A percentile compares a stretch with the other conserved stretches of the same genome.
Evolutionary conservation across 129 eudicot genomes (phyloP).

Genomic region (Centella asiatica): DNA sequence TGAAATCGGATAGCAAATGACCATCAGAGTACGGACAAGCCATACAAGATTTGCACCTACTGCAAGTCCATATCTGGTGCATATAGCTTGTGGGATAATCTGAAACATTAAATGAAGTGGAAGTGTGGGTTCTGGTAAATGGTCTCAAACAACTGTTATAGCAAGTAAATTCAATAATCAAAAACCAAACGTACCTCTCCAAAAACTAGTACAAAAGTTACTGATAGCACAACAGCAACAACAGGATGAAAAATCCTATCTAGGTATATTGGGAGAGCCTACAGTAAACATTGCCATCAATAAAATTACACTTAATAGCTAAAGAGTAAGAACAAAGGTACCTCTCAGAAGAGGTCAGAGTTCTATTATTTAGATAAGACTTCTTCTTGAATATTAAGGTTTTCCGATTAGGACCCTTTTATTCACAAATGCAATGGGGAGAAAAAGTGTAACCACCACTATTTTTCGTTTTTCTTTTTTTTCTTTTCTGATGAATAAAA

Average conservation of each 20-base stretch:
- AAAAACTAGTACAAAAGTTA: constrained; percentile 83
- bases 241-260: constrained; percentile 80
- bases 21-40: constrained; percentile 84
- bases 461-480: too few relatives aligned
- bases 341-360: background rate
- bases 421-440: background rate
- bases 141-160: background rate
- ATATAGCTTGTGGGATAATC: constrained; percentile 96
- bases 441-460: too few relatives aligned
- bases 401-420: background rate
- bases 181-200: constrained; percentile 65
- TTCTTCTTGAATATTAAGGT: too few relatives aligned
- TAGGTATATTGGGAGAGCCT: constrained; percentile 96
- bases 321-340: background rate
- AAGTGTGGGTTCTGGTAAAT: constrained; percentile 16
- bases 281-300: constrained; percentile 15
- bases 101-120: constrained; percentile 10
- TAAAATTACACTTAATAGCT: background rate
- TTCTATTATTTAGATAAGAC: too few relatives aligned
- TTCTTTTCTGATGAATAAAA: too few relatives aligned
- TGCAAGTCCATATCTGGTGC: constrained; percentile 90
- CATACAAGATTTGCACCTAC: constrained; percentile 89
- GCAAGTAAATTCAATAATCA: background rate
- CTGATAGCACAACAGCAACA: constrained; percentile 84
- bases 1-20: constrained; percentile 83